Evolutionary conservation across 257 asterid species (phyloP).

Genomic region (Nicotiana obtusifolia): DNA sequence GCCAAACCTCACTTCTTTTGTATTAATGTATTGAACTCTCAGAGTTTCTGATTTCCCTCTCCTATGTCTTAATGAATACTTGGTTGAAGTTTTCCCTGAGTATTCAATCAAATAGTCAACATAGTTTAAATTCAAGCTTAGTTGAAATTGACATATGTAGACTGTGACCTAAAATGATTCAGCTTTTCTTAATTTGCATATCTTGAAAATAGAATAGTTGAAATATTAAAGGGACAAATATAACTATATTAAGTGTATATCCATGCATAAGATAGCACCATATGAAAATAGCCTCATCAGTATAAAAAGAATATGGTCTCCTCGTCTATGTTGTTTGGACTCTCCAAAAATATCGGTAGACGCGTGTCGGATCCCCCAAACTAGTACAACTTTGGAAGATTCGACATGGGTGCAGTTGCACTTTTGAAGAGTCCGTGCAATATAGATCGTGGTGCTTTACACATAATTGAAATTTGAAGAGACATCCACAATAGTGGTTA

Average conservation of each 20-base stretch:
- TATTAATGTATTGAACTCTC: constrained; percentile 68
- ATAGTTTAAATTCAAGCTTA: not conserved
- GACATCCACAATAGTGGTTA: too few relatives aligned
- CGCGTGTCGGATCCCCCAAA: too few relatives aligned
- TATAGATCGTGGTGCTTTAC: too few relatives aligned
- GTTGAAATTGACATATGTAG: not conserved
- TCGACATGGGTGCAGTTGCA: too few relatives aligned
- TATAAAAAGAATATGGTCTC: too few relatives aligned
- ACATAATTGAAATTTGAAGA: too few relatives aligned
- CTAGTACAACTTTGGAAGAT: too few relatives aligned
- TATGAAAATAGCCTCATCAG: too few relatives aligned
- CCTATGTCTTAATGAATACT: constrained; percentile 42
- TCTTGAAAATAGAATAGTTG: not conserved
- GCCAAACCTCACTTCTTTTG: constrained; percentile 90
- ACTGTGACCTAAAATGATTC: too few relatives aligned
- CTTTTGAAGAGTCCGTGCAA: too few relatives aligned
- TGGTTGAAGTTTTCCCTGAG: constrained; percentile 44
- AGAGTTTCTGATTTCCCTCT: constrained; percentile 93
- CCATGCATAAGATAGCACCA: not conserved
- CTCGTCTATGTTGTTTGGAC: too few relatives aligned
- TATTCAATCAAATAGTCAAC: not conserved
- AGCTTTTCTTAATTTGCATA: not conserved
- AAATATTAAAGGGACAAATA: not conserved
- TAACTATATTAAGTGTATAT: not conserved
- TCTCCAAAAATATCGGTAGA: too few relatives aligned